Percentiles rank a stretch among this genome's conserved stretches.
Conservation (phyloP, 306 rosid species). For the Fagus sylvatica region DNA sequence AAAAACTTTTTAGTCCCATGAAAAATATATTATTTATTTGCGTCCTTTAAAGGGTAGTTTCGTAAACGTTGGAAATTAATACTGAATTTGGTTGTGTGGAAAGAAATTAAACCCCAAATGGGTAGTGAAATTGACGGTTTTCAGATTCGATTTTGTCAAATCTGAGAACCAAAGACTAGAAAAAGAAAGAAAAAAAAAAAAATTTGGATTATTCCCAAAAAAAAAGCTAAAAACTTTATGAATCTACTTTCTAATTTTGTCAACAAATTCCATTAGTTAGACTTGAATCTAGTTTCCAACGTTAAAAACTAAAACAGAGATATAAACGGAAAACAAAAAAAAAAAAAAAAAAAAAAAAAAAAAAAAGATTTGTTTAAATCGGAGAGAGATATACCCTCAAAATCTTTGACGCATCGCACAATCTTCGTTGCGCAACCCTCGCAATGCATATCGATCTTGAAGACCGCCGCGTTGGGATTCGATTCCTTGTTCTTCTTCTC, state of each 20-base stretch:
- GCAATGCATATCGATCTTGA: slow-evolving; percentile 68
- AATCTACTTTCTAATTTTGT: background rate
- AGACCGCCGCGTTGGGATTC: slow-evolving; percentile 33
- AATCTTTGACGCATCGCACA: slow-evolving; percentile 25
- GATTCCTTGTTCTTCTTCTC: slow-evolving; percentile 46
- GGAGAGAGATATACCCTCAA: slow-evolving; percentile 37
- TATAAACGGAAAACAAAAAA: background rate
- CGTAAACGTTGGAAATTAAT: too few species aligned
- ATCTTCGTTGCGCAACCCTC: slow-evolving; percentile 70
- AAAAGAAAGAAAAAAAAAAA: background rate
- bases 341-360: background rate
- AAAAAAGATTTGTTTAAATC: background rate
- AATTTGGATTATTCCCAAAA: too few species aligned
- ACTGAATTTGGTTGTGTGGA: too few species aligned
- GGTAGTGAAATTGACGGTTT: too few species aligned
- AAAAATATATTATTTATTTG: too few species aligned
- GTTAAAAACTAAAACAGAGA: background rate
- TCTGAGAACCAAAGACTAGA: too few species aligned
- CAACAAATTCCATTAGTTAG: background rate
- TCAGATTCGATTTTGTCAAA: too few species aligned
- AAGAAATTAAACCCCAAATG: too few species aligned
- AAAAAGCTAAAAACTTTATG: background rate
- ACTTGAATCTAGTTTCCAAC: background rate
- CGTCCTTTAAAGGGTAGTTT: too few species aligned
- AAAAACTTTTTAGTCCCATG: too few species aligned